A percentile compares a stretch with the other conserved stretches of the same genome.
Evolutionary conservation across 2,329 filamentous ascomycete species (phyloP).

Genomic region (Paecilomyces sp.): DNA sequence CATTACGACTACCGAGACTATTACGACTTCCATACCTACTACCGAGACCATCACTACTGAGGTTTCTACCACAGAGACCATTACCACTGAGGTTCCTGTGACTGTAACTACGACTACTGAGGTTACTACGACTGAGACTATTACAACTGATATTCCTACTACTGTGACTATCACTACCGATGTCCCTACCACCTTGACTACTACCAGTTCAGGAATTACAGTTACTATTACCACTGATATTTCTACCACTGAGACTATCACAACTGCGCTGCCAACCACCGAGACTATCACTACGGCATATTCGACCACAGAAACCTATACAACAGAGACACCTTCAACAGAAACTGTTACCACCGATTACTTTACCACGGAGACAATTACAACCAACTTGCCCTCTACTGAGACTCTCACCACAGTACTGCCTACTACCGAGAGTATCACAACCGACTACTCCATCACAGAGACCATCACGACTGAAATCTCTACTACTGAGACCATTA

Average conservation of each 20-base stretch:
- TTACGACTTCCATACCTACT: not conserved
- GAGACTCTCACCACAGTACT: not conserved
- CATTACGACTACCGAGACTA: not conserved
- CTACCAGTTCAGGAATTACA: too few species aligned
- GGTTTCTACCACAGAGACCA: not conserved
- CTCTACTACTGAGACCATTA: not conserved
- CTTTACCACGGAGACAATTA: not conserved
- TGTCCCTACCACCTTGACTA: not conserved
- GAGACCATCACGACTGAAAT: not conserved
- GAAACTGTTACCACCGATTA: not conserved
- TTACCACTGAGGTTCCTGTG: not conserved
- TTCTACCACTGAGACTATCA: not conserved
- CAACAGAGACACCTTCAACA: not conserved
- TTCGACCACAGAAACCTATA: not conserved
- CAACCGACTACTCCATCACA: not conserved
- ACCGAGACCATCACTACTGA: not conserved
- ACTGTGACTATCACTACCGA: not conserved
- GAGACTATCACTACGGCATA: not conserved
- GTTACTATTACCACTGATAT: not conserved
- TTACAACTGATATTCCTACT: not conserved
- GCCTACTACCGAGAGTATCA: not conserved
- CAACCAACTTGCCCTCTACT: not conserved
- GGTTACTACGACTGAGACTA: not conserved
- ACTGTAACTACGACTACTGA: not conserved
- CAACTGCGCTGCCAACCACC: not conserved